Conservation (phyloP, 805 yeast species). For the Citeromyces matritensis region DNA sequence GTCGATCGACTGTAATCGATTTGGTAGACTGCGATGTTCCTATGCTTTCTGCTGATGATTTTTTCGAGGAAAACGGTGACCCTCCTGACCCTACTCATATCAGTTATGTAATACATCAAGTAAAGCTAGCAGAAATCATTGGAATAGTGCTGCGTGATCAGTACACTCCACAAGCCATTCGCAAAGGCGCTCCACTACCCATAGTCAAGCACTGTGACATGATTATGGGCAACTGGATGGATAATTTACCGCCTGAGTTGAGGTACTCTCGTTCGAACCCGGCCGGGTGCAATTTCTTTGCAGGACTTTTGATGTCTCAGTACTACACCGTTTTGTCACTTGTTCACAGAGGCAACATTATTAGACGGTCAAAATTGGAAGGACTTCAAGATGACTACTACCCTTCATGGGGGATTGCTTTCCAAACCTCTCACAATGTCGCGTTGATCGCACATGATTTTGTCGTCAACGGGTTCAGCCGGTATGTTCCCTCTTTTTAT, state of each 20-base stretch:
- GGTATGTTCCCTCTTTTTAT: slow-evolving; percentile 26
- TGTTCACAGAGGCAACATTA: slow-evolving; percentile 4
- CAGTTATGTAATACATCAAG: slow-evolving; percentile 42
- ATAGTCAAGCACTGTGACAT: slow-evolving; percentile 36
- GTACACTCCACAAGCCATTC: slow-evolving; percentile 33
- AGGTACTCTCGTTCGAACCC: slow-evolving; percentile 37
- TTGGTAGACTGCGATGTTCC: slow-evolving; percentile 65
- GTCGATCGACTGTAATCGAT: slow-evolving; percentile 55
- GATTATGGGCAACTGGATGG: slow-evolving; percentile 64
- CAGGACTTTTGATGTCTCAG: slow-evolving; percentile 3
- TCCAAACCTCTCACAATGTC: slow-evolving; percentile 70
- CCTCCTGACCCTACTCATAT: slow-evolving; percentile 27
- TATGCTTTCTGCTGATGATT: slow-evolving; percentile 55
- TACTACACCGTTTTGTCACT: slow-evolving; percentile 4
- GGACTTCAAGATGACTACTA: slow-evolving; percentile 22
- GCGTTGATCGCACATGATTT: slow-evolving; percentile 43
- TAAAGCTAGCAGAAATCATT: slow-evolving; percentile 54
- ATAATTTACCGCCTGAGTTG: slow-evolving; percentile 40
- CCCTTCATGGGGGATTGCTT: slow-evolving; percentile 72
- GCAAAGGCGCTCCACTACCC: slow-evolving; percentile 18
- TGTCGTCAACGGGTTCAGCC: slow-evolving; percentile 29
- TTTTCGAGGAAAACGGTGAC: slow-evolving; percentile 21
- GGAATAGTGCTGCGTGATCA: slow-evolving; percentile 56
- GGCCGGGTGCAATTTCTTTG: slow-evolving; percentile 1
- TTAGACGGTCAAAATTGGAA: slow-evolving; percentile 3